Evolutionary conservation across 1,139 yeast genomes (phyloP).

Genomic region (Sugiyamaella xylanicola): DNA sequence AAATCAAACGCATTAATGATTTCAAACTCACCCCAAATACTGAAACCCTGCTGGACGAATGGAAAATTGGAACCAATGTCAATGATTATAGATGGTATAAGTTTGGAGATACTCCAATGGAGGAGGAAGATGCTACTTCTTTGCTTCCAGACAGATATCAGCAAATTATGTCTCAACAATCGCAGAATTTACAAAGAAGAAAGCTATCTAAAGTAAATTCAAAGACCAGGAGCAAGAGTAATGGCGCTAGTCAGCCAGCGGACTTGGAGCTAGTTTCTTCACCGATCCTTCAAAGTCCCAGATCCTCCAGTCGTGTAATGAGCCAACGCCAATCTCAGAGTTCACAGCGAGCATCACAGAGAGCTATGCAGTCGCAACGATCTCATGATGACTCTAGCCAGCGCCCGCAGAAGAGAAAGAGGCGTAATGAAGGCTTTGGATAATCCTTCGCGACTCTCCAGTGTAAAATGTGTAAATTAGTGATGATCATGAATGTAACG

Average conservation of each 20-base stretch:
- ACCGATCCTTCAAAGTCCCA: not conserved
- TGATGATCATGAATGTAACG: not conserved
- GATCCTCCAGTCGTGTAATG: not conserved
- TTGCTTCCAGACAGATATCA: slow-evolving; percentile 8
- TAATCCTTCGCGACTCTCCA: slow-evolving; percentile 5
- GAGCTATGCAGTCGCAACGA: slow-evolving; percentile 2
- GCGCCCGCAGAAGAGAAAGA: slow-evolving; percentile 10
- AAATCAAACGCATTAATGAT: not conserved
- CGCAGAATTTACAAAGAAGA: not conserved
- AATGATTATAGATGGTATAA: slow-evolving; percentile 28
- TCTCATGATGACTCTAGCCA: slow-evolving; percentile 5
- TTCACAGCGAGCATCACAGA: too few relatives aligned
- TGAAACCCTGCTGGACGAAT: slow-evolving; percentile 28
- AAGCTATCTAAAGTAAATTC: not conserved
- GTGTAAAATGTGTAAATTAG: not conserved
- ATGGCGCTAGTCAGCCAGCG: not conserved
- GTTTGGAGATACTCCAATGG: slow-evolving; percentile 23
- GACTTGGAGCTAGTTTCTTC: not conserved
- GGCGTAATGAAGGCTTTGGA: slow-evolving; percentile 20
- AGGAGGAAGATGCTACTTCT: not conserved
- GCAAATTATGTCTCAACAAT: slow-evolving; percentile 5
- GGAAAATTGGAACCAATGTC: slow-evolving; percentile 25
- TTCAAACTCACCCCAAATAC: slow-evolving; percentile 8
- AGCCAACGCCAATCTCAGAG: too few relatives aligned
- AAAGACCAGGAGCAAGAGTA: not conserved